Percentiles rank a stretch among this genome's conserved stretches.
Evolutionary conservation across 768 basidiomycete species (phyloP).

Genomic region (Boletus subparvulus): DNA sequence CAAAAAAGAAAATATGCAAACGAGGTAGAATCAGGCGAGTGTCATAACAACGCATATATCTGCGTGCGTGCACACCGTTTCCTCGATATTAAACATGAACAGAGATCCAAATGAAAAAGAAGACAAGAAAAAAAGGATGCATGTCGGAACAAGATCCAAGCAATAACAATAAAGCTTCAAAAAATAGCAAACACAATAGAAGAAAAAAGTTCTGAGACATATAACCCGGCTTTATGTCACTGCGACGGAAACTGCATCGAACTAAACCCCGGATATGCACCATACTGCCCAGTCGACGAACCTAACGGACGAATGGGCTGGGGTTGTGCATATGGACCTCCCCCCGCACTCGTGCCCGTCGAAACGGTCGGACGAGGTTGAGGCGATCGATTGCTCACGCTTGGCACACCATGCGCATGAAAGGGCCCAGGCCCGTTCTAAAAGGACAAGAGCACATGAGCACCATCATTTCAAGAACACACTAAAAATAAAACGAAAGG

Average conservation of each 20-base stretch:
- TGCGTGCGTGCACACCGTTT: not conserved
- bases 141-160: not conserved
- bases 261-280: conserved; percentile 19
- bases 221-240: not conserved
- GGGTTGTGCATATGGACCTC: conserved; percentile 23
- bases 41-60: not conserved
- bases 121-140: not conserved
- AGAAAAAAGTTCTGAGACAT: not conserved
- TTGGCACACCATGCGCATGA: conserved; percentile 16
- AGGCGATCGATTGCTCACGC: conserved; percentile 16
- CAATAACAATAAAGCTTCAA: conserved; percentile 25
- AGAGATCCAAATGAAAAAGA: not conserved
- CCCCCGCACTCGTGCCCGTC: conserved; percentile 1
- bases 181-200: not conserved
- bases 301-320: conserved; percentile 22
- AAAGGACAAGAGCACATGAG: conserved; percentile 3
- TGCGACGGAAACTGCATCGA: conserved; percentile 26
- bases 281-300: conserved; percentile 17
- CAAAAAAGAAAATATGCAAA: not conserved
- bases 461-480: not conserved
- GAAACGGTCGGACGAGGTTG: conserved; percentile 18
- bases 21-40: not conserved
- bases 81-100: not conserved
- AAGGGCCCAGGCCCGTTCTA: conserved; percentile 28
- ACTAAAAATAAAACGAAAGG: not conserved